These are phyloP conservation scores for Nakazawaea wyomingensis DNA, from an alignment of 805 yeast species.

Conservation along the genomic window DNA sequence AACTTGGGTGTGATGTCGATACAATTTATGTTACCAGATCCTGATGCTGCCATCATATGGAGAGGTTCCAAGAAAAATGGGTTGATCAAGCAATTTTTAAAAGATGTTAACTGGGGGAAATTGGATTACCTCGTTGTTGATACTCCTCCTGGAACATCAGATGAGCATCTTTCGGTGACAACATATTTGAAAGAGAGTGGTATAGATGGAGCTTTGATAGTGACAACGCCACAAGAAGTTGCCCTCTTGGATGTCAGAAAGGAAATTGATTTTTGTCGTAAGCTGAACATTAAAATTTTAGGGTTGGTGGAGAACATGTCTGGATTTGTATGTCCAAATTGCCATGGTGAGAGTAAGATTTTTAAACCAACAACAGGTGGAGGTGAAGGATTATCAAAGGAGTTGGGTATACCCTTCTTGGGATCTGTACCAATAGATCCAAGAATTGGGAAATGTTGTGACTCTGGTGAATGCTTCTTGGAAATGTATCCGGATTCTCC, in stretches of 20 bases:
- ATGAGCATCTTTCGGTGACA: conserved; percentile 90
- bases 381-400: conserved; percentile 78
- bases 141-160: conserved; percentile 98
- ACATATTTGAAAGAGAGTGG: conserved; percentile 85
- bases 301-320: conserved; percentile 98
- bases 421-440: conserved; percentile 97
- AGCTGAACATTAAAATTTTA: conserved; percentile 78
- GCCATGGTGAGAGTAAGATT: conserved; percentile 84
- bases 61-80: conserved; percentile 95
- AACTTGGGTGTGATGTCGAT: conserved; percentile 94
- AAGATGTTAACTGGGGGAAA: conserved; percentile 93
- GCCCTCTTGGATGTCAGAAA: conserved; percentile 92
- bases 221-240: conserved; percentile 98
- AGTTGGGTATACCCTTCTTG: conserved; percentile 67
- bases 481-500: conserved; percentile 89
- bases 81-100: conserved; percentile 85
- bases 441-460: conserved; percentile 85
- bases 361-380: conserved; percentile 98
- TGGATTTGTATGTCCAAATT: conserved; percentile 95
- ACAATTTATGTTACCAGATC: conserved; percentile 89
- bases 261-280: conserved; percentile 90
- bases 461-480: conserved; percentile 76
- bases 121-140: conserved; percentile 86
- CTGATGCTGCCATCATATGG: conserved; percentile 94
- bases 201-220: conserved; percentile 90